phyloP scores from a whole-genome alignment of 306 rosid genomes.

The Castanopsis chinensis region DNA sequence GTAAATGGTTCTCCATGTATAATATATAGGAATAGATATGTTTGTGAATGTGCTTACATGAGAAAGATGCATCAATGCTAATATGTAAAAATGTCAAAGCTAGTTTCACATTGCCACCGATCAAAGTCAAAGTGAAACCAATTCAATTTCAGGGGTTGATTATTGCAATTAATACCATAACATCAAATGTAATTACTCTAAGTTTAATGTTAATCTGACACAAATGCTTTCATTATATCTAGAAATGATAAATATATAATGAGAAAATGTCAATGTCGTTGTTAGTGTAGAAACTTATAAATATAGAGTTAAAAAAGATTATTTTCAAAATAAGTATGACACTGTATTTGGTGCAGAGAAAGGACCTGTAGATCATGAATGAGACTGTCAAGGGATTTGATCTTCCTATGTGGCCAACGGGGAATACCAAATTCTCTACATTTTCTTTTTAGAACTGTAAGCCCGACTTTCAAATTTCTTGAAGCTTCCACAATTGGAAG shows the following conservation, averaged over 20 bases:
- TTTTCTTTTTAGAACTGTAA: conserved; percentile 82
- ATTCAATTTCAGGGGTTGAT: not conserved
- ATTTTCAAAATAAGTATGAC: not conserved
- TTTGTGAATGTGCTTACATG: not conserved
- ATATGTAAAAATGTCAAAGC: not conserved
- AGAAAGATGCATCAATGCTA: not conserved
- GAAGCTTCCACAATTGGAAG: conserved; percentile 87
- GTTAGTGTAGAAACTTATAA: not conserved
- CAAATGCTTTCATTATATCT: not conserved
- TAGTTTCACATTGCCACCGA: not conserved
- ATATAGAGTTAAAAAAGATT: not conserved
- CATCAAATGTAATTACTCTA: not conserved
- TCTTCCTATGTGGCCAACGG: conserved; percentile 96
- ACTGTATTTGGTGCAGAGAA: conserved; percentile 17
- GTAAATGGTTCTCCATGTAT: conserved; percentile 11
- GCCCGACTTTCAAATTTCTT: conserved; percentile 70
- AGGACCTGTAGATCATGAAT: conserved; percentile 85
- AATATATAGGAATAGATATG: not conserved
- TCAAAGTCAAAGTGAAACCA: not conserved
- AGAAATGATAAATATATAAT: not conserved
- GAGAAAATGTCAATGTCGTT: not conserved
- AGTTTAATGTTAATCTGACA: not conserved
- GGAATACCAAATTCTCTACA: conserved; percentile 92
- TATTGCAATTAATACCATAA: not conserved
- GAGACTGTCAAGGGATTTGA: conserved; percentile 85